Conservation (phyloP, 768 basidiomycete genomes). For the Auriscalpium microsporum region DNA sequence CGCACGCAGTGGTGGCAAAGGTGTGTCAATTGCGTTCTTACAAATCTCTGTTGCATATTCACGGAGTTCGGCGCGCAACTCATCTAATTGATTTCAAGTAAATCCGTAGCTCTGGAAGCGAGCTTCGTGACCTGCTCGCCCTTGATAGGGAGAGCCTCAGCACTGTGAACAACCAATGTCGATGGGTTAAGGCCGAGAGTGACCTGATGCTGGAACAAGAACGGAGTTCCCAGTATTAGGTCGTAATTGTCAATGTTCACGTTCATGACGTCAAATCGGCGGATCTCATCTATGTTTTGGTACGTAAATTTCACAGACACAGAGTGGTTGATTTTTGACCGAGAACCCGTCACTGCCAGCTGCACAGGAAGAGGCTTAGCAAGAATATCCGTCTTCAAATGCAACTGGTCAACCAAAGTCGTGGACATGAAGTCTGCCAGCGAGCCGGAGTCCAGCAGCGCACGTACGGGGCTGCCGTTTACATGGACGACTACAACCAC, state of each 20-base stretch:
- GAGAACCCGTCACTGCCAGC: conserved; percentile 34
- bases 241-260: conserved; percentile 23
- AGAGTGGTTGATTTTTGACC: conserved; percentile 27
- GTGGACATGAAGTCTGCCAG: conserved; percentile 25
- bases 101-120: background rate
- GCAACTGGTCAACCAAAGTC: conserved; percentile 22
- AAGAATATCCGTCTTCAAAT: conserved; percentile 17
- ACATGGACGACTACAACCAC: conserved; percentile 8
- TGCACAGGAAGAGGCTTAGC: conserved; percentile 27
- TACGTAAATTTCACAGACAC: conserved; percentile 23
- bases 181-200: background rate
- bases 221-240: conserved; percentile 26
- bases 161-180: background rate
- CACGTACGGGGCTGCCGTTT: conserved; percentile 14
- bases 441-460: conserved; percentile 20
- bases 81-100: background rate
- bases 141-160: background rate
- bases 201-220: conserved; percentile 19
- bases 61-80: conserved; percentile 6
- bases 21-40: conserved; percentile 12
- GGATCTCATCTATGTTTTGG: conserved; percentile 23
- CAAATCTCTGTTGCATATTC: conserved; percentile 15
- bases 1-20: conserved; percentile 19
- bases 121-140: background rate
- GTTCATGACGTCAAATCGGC: conserved; percentile 21